phyloP scores from a whole-genome alignment of 2,329 filamentous ascomycete species.

The Grosmannia serpens region DNA sequence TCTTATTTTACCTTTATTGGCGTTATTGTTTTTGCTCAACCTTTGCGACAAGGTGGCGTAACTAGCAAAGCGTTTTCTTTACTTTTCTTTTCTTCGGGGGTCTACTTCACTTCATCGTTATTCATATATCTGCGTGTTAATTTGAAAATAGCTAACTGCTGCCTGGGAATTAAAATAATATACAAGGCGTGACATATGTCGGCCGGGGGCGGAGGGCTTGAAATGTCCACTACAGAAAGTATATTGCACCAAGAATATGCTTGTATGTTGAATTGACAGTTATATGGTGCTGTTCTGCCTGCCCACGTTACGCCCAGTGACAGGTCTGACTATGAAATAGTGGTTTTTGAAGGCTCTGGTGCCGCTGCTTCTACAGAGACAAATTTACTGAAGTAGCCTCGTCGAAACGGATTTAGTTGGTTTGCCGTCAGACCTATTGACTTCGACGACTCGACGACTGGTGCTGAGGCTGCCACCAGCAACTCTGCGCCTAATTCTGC shows the following conservation, averaged over 20 bases:
- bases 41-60: not conserved
- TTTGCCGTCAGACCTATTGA: constrained; percentile 39
- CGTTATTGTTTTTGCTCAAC: not conserved
- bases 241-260: too few relatives aligned
- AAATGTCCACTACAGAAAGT: too few relatives aligned
- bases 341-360: not conserved
- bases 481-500: constrained; percentile 35
- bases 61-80: not conserved
- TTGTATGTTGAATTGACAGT: too few relatives aligned
- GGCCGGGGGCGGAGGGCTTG: too few relatives aligned
- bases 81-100: not conserved
- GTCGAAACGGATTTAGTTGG: constrained; percentile 49
- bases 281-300: too few relatives aligned
- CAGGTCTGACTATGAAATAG: too few relatives aligned
- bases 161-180: too few relatives aligned
- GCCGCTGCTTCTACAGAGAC: constrained; percentile 14
- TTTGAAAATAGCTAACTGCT: not conserved
- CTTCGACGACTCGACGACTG: constrained; percentile 14
- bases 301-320: too few relatives aligned
- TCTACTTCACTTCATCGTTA: not conserved
- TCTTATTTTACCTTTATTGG: not conserved
- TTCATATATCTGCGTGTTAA: not conserved
- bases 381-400: constrained; percentile 47
- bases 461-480: constrained; percentile 20
- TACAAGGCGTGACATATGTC: too few relatives aligned